A percentile compares a stretch with the other conserved stretches of the same genome.
Evolutionary conservation across 2,329 filamentous ascomycete genomes (phyloP).

Genomic region (Torrubiella hemipterigena): DNA sequence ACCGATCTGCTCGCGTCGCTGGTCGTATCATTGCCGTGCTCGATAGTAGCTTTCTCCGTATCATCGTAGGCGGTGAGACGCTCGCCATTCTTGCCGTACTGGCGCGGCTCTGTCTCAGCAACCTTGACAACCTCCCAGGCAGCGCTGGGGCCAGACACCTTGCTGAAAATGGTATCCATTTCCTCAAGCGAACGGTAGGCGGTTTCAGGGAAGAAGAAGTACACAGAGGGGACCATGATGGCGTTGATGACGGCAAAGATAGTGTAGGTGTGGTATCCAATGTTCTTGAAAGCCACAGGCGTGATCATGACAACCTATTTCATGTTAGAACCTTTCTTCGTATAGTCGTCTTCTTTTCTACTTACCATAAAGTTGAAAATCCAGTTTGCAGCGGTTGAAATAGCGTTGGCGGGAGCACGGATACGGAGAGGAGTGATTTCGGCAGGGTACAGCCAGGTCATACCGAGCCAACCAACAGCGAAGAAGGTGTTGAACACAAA

Average conservation of each 20-base stretch:
- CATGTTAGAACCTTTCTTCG: conserved; percentile 1
- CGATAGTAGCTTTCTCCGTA: conserved; percentile 14
- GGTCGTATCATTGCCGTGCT: conserved; percentile 16
- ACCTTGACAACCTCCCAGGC: conserved; percentile 23
- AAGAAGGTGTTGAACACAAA: conserved; percentile 50
- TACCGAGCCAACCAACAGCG: conserved; percentile 45
- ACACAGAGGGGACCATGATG: conserved; percentile 43
- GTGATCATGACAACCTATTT: conserved; percentile 47
- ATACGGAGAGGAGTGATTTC: conserved; percentile 58
- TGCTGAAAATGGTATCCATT: conserved; percentile 53
- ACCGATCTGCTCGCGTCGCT: conserved; percentile 13
- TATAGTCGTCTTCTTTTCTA: background rate
- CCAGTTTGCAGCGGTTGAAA: conserved; percentile 44
- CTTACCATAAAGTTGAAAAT: conserved; percentile 48
- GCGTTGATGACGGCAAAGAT: conserved; percentile 57
- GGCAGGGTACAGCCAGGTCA: conserved; percentile 52
- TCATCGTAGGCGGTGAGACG: conserved; percentile 35
- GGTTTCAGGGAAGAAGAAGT: conserved; percentile 55
- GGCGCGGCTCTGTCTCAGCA: conserved; percentile 34
- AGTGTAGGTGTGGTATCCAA: conserved; percentile 49
- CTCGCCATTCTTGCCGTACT: conserved; percentile 49
- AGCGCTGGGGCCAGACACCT: conserved; percentile 30
- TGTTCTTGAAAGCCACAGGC: conserved; percentile 43
- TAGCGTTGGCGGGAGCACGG: conserved; percentile 47
- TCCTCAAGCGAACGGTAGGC: conserved; percentile 52